These are phyloP conservation scores for Paxillus ammoniavirescens DNA, from an alignment of 768 basidiomycete species.

Conservation along the genomic window DNA sequence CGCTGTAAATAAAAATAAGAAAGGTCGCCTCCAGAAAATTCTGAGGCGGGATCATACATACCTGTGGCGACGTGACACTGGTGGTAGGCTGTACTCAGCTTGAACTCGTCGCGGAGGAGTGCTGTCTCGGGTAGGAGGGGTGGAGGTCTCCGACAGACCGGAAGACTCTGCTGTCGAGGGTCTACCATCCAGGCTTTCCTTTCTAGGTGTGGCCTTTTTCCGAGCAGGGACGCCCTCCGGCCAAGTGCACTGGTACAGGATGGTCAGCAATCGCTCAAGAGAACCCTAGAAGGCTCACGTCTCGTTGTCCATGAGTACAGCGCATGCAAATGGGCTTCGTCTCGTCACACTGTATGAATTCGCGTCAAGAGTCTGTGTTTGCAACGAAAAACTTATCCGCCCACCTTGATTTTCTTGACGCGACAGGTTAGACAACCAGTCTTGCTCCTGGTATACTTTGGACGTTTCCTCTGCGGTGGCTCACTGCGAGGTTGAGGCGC, in stretches of 20 bases:
- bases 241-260: constrained; percentile 66
- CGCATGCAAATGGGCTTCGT: constrained; percentile 84
- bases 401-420: constrained; percentile 91
- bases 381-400: constrained; percentile 18
- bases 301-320: constrained; percentile 82
- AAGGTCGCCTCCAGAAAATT: constrained; percentile 3
- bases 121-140: constrained; percentile 66
- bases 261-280: constrained; percentile 12
- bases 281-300: constrained; percentile 44
- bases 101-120: constrained; percentile 59
- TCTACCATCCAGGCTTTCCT: constrained; percentile 58
- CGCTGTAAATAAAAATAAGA: constrained; percentile 28
- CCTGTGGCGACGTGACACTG: constrained; percentile 43
- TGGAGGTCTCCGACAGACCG: constrained; percentile 67
- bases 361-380: constrained; percentile 1
- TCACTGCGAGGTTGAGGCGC: constrained; percentile 49
- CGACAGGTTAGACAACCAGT: constrained; percentile 94
- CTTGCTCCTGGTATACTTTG: constrained; percentile 93
- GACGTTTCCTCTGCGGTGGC: constrained; percentile 68
- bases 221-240: constrained; percentile 74
- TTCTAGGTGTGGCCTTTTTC: constrained; percentile 59
- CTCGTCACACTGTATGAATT: constrained; percentile 74
- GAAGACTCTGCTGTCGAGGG: constrained; percentile 79
- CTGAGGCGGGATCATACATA: constrained; percentile 8
- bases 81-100: constrained; percentile 37